A percentile compares a stretch with the other conserved stretches of the same genome.
Evolutionary conservation across 2,329 filamentous ascomycete species (phyloP).

Genomic region (Reticulascus tulasneorum): DNA sequence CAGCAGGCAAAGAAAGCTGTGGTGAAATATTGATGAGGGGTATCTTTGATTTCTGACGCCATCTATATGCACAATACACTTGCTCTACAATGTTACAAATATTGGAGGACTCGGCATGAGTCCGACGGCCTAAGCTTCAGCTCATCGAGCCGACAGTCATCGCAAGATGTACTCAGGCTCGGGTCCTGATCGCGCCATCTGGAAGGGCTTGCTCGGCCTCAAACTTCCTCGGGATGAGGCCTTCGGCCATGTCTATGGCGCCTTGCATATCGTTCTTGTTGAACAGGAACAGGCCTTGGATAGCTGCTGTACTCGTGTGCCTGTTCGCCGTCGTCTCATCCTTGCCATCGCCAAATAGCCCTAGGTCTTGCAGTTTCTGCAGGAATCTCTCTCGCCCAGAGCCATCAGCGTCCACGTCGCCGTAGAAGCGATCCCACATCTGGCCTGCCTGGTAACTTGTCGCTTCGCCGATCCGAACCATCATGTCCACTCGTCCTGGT

Average conservation of each 20-base stretch:
- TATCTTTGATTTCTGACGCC: too few relatives aligned
- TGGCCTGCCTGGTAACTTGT: slow-evolving; percentile 77
- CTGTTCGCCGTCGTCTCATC: slow-evolving; percentile 43
- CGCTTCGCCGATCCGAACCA: slow-evolving; percentile 82
- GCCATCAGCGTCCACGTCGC: slow-evolving; percentile 67
- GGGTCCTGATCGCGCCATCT: slow-evolving; percentile 37
- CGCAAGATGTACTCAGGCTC: slow-evolving; percentile 25
- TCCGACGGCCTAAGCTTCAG: too few relatives aligned
- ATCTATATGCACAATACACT: too few relatives aligned
- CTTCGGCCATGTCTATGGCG: slow-evolving; percentile 75
- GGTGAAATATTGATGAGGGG: too few relatives aligned
- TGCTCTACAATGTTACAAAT: too few relatives aligned
- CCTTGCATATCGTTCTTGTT: slow-evolving; percentile 90
- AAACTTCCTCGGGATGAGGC: slow-evolving; percentile 55
- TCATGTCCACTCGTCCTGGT: slow-evolving; percentile 92
- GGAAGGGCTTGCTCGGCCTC: slow-evolving; percentile 39
- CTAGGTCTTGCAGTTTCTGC: slow-evolving; percentile 61
- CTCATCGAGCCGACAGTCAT: too few relatives aligned
- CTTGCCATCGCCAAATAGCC: slow-evolving; percentile 59
- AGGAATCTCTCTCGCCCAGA: slow-evolving; percentile 66
- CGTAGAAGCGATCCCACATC: slow-evolving; percentile 96
- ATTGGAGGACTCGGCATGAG: too few relatives aligned
- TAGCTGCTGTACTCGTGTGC: slow-evolving; percentile 78
- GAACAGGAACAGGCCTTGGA: slow-evolving; percentile 92
- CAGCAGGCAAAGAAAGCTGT: too few relatives aligned